Base-by-base conservation (phyloP, 2,329 filamentous ascomycete species). In the Chrysoporthe puriensis region DNA sequence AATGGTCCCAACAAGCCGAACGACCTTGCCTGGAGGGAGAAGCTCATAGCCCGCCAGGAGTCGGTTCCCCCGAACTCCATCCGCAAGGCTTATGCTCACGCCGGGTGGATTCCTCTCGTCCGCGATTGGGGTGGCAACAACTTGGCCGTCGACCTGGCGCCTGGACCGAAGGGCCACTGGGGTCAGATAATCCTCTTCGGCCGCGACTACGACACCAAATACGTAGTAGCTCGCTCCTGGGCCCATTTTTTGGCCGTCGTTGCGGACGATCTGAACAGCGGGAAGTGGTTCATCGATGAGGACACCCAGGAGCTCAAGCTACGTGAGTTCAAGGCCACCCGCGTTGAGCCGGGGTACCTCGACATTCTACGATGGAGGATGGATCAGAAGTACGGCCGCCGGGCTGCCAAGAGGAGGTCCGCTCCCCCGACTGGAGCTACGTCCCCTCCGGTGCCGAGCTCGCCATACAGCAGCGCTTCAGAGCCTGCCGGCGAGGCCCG, bases 41-140 rank as follows among this genome's bases (percentile, higher is more conserved):
- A 96, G 66, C 86, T 99, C 65, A 85, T 94, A 61, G 83, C 91
- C 61, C 90, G 91, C 70, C 96, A 99, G 79, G 91, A 96, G 73
- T 97, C 90, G 14, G 91, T 98, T 68, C 96, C 96, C 9, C 85
- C 92, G 11, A 91, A 92, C 74, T 88, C 93, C 5, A 90, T 98
- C 44, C 94, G 97, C 77, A 97, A 94, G 78, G 92, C 92, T 0
- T 99, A 99, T 76, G 91, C 94, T 2, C 95, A 99, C 79, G 90
- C 94, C 1, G 91, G 90, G 63, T 99, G 96, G 96, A 97, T 99
- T 73, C 95, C 96, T 64, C 84, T 99, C 44, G 95, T 94, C 68
- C 92, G 96, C 73, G 96, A 99, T 79, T 99, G 96, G 96, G 96
- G 96, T 78, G 96, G 96, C 79, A 99, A 99, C 86, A 96, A 97